Evolutionary conservation across 768 basidiomycete genomes (phyloP), one percentile per base, ranked within the genome.

Genomic region (Pholiota microspora): DNA sequence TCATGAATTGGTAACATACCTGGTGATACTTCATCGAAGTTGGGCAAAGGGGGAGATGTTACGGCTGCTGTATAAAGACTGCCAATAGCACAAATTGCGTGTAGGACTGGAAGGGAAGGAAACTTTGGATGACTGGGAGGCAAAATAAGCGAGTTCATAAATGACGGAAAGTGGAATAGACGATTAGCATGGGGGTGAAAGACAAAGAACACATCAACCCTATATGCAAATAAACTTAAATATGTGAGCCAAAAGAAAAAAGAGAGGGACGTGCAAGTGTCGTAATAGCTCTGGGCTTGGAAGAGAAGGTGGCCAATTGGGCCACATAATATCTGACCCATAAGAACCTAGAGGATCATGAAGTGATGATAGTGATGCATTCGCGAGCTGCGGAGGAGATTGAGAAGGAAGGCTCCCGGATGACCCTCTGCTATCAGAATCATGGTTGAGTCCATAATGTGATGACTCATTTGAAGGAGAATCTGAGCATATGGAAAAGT

Each of bases 1-100:
- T 46, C 18, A 38, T 24, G 5, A 16, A 21, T 1, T 18, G 13
- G 45, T 51, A 21, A 53, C 63, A 54, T 65, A 78, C 77, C 76
- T 65, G 79, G 75, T 31, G 75, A 70, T 28, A 77, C 73, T 61
- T 82, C 73, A 29, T 72, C 69, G 50, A 80, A 78, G 55, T 80
- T 71, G 18, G 79, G 78, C 28, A 77, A 68, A 2, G 84, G 81
- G 18, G 82, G 78, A 3, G 79, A 82, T 9, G 79, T 73, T 2
- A 86, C 81, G 2, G 82, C 85, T 13, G 85, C 83, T 1, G 88
- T 91, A 59, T 91, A 92, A 18, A 86, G 71, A 54, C 89, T 85
- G 13, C 88, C 86, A 31, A 86, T 76, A 1, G 90, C 92, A 68
- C 91, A 92, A 47, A 95, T 89, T n/a, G 90, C 89, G 64, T 95